Evolutionary conservation across 75 land plant species (phyloP), one percentile per base, ranked within the genome.

Genomic region (Selaginella tamariscina): DNA sequence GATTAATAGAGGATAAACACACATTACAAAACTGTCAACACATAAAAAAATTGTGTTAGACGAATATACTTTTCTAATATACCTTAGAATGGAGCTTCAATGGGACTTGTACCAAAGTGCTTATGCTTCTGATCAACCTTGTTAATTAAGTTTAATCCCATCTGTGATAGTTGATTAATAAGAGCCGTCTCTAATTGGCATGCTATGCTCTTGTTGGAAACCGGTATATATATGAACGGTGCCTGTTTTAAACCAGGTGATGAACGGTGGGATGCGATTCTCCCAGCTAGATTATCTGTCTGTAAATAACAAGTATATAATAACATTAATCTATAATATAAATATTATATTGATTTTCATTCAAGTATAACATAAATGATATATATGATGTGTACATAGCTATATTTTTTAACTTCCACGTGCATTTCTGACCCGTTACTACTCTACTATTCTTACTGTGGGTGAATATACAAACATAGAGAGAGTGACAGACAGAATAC

Each of bases 161-260:
- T 60, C 20, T 24, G 54, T 31, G 83, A 81, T n/a, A 94, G 87
- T 64, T 85, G 87, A 66, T 89, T 83, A 39, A 94, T 90, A 39
- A 94, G 83, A 56, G 82, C 78, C 1, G 98, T 94, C 70, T 94
- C 98, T 18, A 94, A 54, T 71, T 87, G 81, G 73, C 86, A 79
- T 1, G 91, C 98, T 20, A 87, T 44, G 71, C 98, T 94, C 72
- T 87, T 94, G 56, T 90, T 90, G 8, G 88, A 73, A 65, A 90
- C 88, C 21, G 66, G 5, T 32, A 84, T 54, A 59, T 94, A 94
- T 11, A 87, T 33, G 57, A 90, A 85, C 0, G 75, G 63, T 1
- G 80, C 86, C 22, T 73, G 73, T 28, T 77, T 71, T 77, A 85
- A 74, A 13, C 86, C 86, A 49, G 75, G 81, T 33, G 77, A 78